phyloP scores from a whole-genome alignment of 306 rosid genomes.

The Acacia melanoxylon region DNA sequence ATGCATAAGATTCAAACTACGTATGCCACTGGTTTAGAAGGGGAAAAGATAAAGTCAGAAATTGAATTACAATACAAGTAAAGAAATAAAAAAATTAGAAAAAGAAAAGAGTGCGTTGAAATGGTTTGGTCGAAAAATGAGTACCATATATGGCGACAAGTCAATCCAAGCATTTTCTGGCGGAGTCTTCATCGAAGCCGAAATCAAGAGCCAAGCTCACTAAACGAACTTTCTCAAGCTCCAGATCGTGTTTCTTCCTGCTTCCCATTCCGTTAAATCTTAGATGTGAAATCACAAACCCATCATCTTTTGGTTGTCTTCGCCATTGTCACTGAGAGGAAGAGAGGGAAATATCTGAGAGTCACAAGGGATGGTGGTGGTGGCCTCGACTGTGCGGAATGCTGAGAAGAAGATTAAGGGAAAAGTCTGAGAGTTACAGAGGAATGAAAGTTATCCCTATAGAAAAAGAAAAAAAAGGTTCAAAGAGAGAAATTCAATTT shows the following conservation, averaged over 20 bases:
- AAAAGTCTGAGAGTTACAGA: no score
- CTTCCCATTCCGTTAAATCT: conserved; percentile 34
- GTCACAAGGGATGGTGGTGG: no score
- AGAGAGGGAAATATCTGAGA: no score
- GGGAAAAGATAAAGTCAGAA: background rate
- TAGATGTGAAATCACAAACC: no score
- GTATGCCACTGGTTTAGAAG: background rate
- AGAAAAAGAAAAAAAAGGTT: no score
- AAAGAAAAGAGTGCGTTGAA: background rate
- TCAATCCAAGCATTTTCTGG: conserved; percentile 69
- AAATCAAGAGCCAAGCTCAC: conserved; percentile 75
- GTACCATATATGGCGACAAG: conserved; percentile 76
- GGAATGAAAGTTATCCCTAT: no score
- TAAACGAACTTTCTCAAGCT: conserved; percentile 70
- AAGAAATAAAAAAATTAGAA: background rate
- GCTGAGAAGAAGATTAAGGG: no score
- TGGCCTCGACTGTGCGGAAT: no score
- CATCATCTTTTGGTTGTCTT: no score
- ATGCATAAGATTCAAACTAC: background rate
- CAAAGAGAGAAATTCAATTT: no score
- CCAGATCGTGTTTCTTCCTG: conserved; percentile 29
- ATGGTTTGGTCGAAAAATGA: background rate
- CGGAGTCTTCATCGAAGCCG: conserved; percentile 76
- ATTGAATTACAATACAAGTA: background rate
- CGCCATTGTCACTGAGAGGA: no score